phyloP scores from a whole-genome alignment of 306 rosid species.

The Vicia faba region DNA sequence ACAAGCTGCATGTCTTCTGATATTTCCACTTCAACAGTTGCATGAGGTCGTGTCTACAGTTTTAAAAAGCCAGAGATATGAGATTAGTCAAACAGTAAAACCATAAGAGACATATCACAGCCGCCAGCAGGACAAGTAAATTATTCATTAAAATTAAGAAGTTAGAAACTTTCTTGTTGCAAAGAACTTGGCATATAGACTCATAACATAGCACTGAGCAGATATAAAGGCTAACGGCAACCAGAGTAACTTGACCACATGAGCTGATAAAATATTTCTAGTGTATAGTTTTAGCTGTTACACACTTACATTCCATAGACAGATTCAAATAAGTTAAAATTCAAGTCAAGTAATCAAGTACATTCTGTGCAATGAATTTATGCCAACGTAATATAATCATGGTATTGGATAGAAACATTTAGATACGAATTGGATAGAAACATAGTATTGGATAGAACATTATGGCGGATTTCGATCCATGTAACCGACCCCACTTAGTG shows the following conservation, averaged over 20 bases:
- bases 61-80: constrained; percentile 35
- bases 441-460: too few relatives aligned
- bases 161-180: neutral
- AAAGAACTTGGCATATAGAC: neutral
- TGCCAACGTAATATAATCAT: neutral
- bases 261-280: constrained; percentile 21
- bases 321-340: constrained; percentile 18
- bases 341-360: constrained; percentile 11
- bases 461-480: too few relatives aligned
- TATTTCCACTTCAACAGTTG: constrained; percentile 98
- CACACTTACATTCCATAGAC: neutral
- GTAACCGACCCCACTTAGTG: too few relatives aligned
- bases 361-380: constrained; percentile 8
- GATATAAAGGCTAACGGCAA: constrained; percentile 12
- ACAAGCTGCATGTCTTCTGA: constrained; percentile 99
- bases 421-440: too few relatives aligned
- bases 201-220: constrained; percentile 20
- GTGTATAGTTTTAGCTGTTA: constrained; percentile 4
- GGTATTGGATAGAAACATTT: too few relatives aligned
- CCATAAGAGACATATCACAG: constrained; percentile 9
- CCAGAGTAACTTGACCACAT: constrained; percentile 4
- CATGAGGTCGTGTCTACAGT: constrained; percentile 93
- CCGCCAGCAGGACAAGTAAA: constrained; percentile 3
- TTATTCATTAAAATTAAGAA: constrained; percentile 22
- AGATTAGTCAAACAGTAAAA: constrained; percentile 24